Conservation (phyloP, 257 asterid genomes). For the Plantago elongata region DNA sequence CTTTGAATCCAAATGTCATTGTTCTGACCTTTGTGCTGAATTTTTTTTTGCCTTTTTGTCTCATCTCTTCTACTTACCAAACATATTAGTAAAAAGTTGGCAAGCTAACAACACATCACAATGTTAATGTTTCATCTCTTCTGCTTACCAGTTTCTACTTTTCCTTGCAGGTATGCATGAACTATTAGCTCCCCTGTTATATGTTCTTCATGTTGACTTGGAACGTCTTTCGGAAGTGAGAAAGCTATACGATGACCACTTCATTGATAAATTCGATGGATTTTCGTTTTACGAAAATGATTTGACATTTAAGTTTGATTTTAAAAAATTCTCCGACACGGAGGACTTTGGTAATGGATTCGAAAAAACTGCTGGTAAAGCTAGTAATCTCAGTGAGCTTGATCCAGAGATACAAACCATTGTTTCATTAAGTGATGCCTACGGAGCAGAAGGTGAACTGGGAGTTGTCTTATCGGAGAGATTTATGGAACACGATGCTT, state of each 20-base stretch:
- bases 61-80: constrained; percentile 12
- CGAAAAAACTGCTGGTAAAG: constrained; percentile 31
- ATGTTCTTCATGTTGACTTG: constrained; percentile 73
- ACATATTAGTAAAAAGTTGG: too few species aligned
- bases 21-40: neutral
- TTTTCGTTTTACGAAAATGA: constrained; percentile 72
- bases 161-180: constrained; percentile 82
- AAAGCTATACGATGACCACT: constrained; percentile 58
- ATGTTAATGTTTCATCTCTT: constrained; percentile 5
- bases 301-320: constrained; percentile 63
- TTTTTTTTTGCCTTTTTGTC: neutral
- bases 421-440: constrained; percentile 71
- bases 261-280: constrained; percentile 75
- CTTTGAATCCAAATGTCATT: constrained; percentile 10
- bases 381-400: constrained; percentile 44
- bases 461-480: constrained; percentile 79
- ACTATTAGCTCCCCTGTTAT: constrained; percentile 76
- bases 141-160: constrained; percentile 21
- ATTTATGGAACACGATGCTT: constrained; percentile 89
- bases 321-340: constrained; percentile 64
- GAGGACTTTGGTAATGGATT: constrained; percentile 33
- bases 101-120: neutral
- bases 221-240: constrained; percentile 72
- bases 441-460: constrained; percentile 94
- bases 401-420: constrained; percentile 63